Base-by-base conservation (phyloP, 345 rosid species). In the Anastatica hierochuntica region DNA sequence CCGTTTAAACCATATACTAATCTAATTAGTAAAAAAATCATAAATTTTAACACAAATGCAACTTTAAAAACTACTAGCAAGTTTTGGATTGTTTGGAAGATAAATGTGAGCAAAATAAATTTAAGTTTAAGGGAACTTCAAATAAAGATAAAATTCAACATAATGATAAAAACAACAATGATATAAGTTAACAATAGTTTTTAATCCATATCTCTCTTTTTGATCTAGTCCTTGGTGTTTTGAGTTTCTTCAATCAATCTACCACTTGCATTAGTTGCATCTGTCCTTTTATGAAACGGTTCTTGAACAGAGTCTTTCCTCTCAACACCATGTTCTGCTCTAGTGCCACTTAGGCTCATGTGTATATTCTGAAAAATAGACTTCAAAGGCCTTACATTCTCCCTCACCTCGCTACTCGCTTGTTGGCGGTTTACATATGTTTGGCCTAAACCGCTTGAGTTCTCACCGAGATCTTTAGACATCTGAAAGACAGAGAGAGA, bases 391-490 rank as follows among this genome's bases (percentile, higher is more conserved):
- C 2, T 8, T 12, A 16, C 15, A 20, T 10, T 71, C 69, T 68
- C 70, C 70, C 74, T 73, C 71, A 75, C 35, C 66, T 62, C 58
- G 37, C 36, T 53, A 67, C 69, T 80, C 3, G 10, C 6, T 2
- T 34, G 50, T 43, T 57, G 40, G 7, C 10, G 6, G 16, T 11
- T 29, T 3, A 56, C 0, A 42, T 10, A 44, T 31, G 72, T 44
- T 60, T 64, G 63, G 18, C 69, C 60, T 14, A 61, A 43, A 41
- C 74, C 80, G 10, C 29, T 56, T 24, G 24, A 68, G 52, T 68
- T 69, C 17, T 76, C 72, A 21, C 68, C 77, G 54, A 81, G 17
- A 27, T 72, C 49, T 47, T 63, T 71, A 67, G 85, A 79, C 64
- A 76, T 67, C 94, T 87, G n/a, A n/a, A n/a, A n/a, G n/a, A n/a